Percentiles rank a stretch among this genome's conserved stretches.
These are phyloP conservation scores for Rhodotorula graminis DNA, from an alignment of 768 basidiomycete species.

Conservation along the genomic window DNA sequence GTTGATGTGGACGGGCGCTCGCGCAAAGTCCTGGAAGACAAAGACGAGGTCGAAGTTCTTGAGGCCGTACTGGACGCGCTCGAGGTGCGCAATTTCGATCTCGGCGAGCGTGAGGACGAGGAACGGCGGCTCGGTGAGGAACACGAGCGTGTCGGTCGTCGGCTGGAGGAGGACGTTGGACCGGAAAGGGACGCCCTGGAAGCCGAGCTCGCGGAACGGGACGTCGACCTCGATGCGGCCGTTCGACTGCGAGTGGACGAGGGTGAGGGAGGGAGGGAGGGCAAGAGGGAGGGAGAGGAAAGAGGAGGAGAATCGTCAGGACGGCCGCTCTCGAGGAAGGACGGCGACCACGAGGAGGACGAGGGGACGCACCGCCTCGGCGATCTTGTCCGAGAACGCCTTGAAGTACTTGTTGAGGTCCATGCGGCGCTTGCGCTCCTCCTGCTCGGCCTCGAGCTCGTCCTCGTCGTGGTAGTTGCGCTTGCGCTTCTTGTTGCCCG, in stretches of 20 bases:
- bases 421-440: constrained; percentile 82
- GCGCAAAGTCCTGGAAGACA: constrained; percentile 93
- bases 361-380: constrained; percentile 74
- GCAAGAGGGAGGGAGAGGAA: neutral
- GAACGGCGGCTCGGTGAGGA: constrained; percentile 92
- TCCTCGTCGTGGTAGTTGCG: constrained; percentile 92
- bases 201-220: constrained; percentile 94
- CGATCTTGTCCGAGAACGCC: constrained; percentile 83
- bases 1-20: constrained; percentile 88
- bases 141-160: constrained; percentile 92
- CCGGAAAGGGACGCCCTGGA: constrained; percentile 92
- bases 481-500: constrained; percentile 95
- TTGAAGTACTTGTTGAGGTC: constrained; percentile 91
- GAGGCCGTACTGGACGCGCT: constrained; percentile 90
- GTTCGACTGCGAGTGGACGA: constrained; percentile 56
- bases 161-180: constrained; percentile 92
- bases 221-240: constrained; percentile 88
- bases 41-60: constrained; percentile 98
- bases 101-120: constrained; percentile 88
- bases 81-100: constrained; percentile 92
- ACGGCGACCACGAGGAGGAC: no score
- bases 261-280: neutral
- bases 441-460: constrained; percentile 97
- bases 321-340: no score
- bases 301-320: no score